A percentile compares a stretch with the other conserved stretches of the same genome.
These are phyloP conservation scores for Thoreauomyces humboldtii DNA, from an alignment of 192 early-diverging fungal species.

Conservation along the genomic window DNA sequence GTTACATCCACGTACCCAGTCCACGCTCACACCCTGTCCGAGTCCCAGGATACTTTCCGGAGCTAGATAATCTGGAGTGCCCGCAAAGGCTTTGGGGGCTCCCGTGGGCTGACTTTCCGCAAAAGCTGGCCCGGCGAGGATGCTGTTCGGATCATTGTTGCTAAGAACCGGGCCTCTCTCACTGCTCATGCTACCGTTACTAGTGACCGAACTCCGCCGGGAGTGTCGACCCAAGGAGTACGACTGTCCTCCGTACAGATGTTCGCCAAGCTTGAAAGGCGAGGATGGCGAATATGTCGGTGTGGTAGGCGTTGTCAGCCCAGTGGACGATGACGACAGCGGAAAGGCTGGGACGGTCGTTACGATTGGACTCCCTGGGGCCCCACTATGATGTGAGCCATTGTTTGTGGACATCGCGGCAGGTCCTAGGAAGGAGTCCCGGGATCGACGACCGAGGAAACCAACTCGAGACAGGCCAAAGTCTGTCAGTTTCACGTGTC, in stretches of 20 bases:
- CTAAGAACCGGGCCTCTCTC: no score
- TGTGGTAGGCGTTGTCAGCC: conserved; percentile 25
- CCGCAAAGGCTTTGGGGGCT: conserved; percentile 63
- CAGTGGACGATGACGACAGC: no score
- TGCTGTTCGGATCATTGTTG: no score
- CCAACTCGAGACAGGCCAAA: conserved; percentile 84
- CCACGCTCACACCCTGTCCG: conserved; percentile 79
- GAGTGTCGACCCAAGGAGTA: conserved; percentile 18
- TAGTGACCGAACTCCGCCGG: conserved; percentile 14
- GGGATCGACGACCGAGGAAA: conserved; percentile 73
- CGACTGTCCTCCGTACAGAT: conserved; percentile 6
- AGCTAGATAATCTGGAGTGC: conserved; percentile 88
- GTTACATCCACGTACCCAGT: conserved; percentile 65
- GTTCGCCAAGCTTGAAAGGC: conserved; percentile 23
- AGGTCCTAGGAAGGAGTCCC: conserved; percentile 37
- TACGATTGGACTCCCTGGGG: no score
- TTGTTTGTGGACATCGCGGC: neutral
- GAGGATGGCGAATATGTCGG: conserved; percentile 22
- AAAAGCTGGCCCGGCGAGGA: no score
- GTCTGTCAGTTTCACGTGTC: conserved; percentile 84
- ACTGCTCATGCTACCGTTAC: conserved; percentile 13
- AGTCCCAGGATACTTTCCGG: conserved; percentile 83
- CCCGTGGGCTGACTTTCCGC: no score
- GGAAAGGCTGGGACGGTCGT: neutral
- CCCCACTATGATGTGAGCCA: no score